These are phyloP conservation scores for Microdochium bolleyi DNA, from an alignment of 2,329 filamentous ascomycete species.

Conservation along the genomic window DNA sequence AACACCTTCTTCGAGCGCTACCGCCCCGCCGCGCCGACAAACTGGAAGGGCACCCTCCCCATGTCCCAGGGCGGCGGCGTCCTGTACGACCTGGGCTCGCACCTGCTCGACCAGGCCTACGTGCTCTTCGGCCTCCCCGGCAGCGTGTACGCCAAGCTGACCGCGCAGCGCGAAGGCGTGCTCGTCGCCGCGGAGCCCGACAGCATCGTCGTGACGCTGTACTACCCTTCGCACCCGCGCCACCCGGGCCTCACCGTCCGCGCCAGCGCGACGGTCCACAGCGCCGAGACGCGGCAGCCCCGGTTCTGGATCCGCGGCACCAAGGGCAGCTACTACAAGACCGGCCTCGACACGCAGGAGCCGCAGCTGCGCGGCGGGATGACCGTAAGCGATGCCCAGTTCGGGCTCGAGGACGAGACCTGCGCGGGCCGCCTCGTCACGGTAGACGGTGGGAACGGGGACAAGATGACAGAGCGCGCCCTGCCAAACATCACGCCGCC, in stretches of 20 bases:
- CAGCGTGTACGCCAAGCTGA: conserved; percentile 58
- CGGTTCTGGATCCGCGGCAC: conserved; percentile 72
- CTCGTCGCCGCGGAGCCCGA: conserved; percentile 43
- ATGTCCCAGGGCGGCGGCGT: conserved; percentile 57
- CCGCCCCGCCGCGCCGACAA: conserved; percentile 47
- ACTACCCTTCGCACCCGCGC: conserved; percentile 39
- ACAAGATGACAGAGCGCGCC: conserved; percentile 35
- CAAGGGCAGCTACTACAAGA: conserved; percentile 68
- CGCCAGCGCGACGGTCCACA: conserved; percentile 61
- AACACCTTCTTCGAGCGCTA: conserved; percentile 77
- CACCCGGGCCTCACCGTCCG: conserved; percentile 54
- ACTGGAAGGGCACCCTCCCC: conserved; percentile 59
- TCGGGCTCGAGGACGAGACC: conserved; percentile 52
- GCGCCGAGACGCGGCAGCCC: conserved; percentile 60
- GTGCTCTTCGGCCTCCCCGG: conserved; percentile 61
- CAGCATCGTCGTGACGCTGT: conserved; percentile 54
- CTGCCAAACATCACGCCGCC: conserved; percentile 50
- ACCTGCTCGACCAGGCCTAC: conserved; percentile 70
- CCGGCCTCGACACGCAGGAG: conserved; percentile 65
- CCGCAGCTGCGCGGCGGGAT: conserved; percentile 60
- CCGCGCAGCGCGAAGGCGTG: conserved; percentile 51
- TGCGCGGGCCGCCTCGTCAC: conserved; percentile 52
- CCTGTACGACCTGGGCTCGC: conserved; percentile 68
- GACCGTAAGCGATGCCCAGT: conserved; percentile 51
- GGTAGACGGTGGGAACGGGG: conserved; percentile 40